These are phyloP conservation scores for Hyaloscypha variabilis DNA, from an alignment of 495 filamentous ascomycete species.

Conservation along the genomic window DNA sequence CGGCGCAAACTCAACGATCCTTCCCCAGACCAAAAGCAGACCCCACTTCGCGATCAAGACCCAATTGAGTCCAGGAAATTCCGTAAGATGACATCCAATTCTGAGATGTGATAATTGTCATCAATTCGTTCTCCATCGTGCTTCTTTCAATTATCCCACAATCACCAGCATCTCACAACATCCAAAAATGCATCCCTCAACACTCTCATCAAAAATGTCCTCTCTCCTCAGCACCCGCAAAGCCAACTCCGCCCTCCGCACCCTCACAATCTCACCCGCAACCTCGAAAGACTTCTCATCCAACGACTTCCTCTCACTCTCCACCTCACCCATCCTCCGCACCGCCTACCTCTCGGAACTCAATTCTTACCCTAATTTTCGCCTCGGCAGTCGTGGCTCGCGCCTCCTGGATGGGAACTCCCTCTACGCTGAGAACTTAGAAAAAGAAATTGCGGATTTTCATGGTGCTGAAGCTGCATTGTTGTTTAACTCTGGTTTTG, in stretches of 20 bases:
- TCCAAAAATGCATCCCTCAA: conserved; percentile 2
- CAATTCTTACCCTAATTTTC: conserved; percentile 13
- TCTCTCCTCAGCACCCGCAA: conserved; percentile 21
- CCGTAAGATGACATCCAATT: too few species aligned
- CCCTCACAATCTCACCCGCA: conserved; percentile 42
- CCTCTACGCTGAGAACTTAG: conserved; percentile 61
- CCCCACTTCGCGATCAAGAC: too few species aligned
- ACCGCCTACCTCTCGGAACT: conserved; percentile 46
- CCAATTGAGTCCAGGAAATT: too few species aligned
- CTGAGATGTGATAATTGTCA: too few species aligned
- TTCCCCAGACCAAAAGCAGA: too few species aligned
- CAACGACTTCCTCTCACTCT: conserved; percentile 65
- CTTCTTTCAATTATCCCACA: neutral
- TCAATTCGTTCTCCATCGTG: too few species aligned
- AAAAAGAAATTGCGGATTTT: conserved; percentile 64
- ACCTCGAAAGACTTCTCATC: conserved; percentile 60
- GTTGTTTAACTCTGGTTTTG: conserved; percentile 79
- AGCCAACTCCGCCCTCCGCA: conserved; percentile 34
- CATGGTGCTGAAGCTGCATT: conserved; percentile 65
- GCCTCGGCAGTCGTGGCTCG: conserved; percentile 59
- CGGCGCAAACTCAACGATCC: too few species aligned
- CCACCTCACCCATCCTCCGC: conserved; percentile 44
- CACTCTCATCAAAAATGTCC: conserved; percentile 11
- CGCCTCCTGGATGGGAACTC: conserved; percentile 74
- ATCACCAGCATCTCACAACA: neutral